Base-by-base conservation (phyloP, 2,329 filamentous ascomycete species). In the Fusarium aywerte region DNA sequence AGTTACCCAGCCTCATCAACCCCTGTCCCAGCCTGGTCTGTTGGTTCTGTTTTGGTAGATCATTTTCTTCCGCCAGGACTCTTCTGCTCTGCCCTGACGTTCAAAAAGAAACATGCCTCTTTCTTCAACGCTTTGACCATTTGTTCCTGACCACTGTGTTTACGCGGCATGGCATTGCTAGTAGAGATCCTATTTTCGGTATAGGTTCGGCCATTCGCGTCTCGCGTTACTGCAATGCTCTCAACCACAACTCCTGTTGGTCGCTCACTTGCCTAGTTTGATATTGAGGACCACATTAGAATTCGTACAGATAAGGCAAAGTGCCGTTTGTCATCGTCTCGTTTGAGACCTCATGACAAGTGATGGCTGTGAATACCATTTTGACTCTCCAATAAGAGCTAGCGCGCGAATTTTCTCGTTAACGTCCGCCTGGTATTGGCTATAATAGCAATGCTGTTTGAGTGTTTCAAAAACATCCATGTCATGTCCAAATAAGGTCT, bases 111-210 rank as follows among this genome's bases (percentile, higher is more conserved):
- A 54, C 44, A 53, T 42, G 36, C 32, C 23, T 35, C 53, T 44
- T 57, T 62, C 48, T 50, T n/a, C 21, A 31, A 59, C 70, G 69
- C 69, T 68, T 47, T 59, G 67, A 29, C 69, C 62, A 67, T 57
- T 65, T 69, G 59, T 67, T 72, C 67, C 44, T 59, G 38, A 27
- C 47, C 54, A 39, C 35, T 45, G 49, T 48, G 31, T 48, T 65
- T 25, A 42, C 40, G 49, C 56, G 40, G 42, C 25, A 39, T 40
- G 31, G 52, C 21, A 39, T 61, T 52, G 55, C 57, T 57, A 40
- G 62, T 50, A 51, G 35, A 40, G 31, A 50, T 43, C 53, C 57
- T 54, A 60, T 42, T 57, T 61, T 59, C 47, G 31, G 49, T 40
- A 40, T 57, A 61, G 51, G 35, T 59, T 63, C 60, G 60, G 59